phyloP scores from a whole-genome alignment of 306 rosid species.

The Fragaria vesca region DNA sequence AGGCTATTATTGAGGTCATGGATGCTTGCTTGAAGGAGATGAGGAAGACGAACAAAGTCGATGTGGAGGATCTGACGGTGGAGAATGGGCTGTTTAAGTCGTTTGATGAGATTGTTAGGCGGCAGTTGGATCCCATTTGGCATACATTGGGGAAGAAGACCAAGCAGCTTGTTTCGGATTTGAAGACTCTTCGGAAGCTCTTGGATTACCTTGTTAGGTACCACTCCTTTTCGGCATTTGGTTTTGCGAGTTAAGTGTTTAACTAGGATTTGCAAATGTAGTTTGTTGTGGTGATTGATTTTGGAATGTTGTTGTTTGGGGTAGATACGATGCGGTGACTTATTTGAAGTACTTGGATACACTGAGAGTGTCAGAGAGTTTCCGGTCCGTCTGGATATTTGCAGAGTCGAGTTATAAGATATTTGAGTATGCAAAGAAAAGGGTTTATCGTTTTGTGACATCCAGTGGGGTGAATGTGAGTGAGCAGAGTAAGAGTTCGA shows the following conservation, averaged over 20 bases:
- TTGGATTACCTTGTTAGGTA: constrained; percentile 93
- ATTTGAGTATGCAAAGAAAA: constrained; percentile 86
- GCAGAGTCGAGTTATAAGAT: constrained; percentile 95
- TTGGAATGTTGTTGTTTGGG: constrained; percentile 28
- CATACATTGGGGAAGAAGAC: constrained; percentile 91
- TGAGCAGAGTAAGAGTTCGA: constrained; percentile 42
- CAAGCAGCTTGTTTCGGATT: constrained; percentile 86
- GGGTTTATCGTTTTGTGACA: constrained; percentile 72
- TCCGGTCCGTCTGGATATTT: constrained; percentile 94
- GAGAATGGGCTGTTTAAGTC: constrained; percentile 94
- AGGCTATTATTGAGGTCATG: constrained; percentile 81
- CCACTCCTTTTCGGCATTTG: neutral
- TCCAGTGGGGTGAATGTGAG: constrained; percentile 55
- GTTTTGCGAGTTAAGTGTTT: neutral
- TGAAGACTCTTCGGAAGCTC: constrained; percentile 83
- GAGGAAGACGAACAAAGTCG: constrained; percentile 94
- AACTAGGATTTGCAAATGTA: neutral
- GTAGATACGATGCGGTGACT: constrained; percentile 90
- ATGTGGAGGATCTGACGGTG: constrained; percentile 82
- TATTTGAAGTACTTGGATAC: constrained; percentile 95
- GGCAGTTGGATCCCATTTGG: constrained; percentile 98
- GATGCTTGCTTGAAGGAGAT: constrained; percentile 94
- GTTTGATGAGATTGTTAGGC: constrained; percentile 90
- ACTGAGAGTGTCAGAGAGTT: constrained; percentile 85
- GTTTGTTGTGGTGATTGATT: constrained; percentile 19